Conservation (phyloP, 2,329 filamentous ascomycete species). For the Bimuria novae-zelandiae region DNA sequence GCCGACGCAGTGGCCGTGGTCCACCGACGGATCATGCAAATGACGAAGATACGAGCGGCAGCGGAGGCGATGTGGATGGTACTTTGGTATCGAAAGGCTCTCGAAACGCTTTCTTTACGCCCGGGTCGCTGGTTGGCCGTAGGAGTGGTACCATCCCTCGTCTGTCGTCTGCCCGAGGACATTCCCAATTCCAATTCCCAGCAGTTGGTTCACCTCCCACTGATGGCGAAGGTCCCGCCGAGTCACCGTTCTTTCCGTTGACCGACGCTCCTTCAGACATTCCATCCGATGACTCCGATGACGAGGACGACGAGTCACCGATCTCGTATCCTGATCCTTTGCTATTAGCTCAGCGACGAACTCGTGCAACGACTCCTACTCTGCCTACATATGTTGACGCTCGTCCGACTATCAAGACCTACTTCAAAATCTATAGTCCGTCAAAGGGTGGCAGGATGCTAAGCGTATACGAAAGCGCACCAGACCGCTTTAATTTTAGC, state of each 20-base stretch:
- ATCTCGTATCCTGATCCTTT: slow-evolving; percentile 33
- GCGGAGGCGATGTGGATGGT: slow-evolving; percentile 51
- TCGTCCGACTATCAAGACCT: slow-evolving; percentile 62
- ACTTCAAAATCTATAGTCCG: slow-evolving; percentile 66
- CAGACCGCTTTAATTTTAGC: slow-evolving; percentile 63
- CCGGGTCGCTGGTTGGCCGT: slow-evolving; percentile 23
- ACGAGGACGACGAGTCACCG: slow-evolving; percentile 32
- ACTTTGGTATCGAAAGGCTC: slow-evolving; percentile 35
- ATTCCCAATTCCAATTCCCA: slow-evolving; percentile 21
- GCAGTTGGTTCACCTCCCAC: slow-evolving; percentile 19
- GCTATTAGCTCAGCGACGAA: slow-evolving; percentile 24
- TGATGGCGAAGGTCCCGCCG: slow-evolving; percentile 16
- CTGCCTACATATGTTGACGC: slow-evolving; percentile 60
- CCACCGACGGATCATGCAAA: slow-evolving; percentile 28
- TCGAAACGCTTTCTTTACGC: slow-evolving; percentile 29
- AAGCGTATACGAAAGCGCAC: slow-evolving; percentile 62
- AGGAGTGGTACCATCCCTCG: slow-evolving; percentile 21
- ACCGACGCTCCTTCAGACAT: slow-evolving; percentile 26
- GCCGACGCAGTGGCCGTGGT: slow-evolving; percentile 32
- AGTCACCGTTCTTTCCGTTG: slow-evolving; percentile 27
- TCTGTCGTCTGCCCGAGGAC: slow-evolving; percentile 16
- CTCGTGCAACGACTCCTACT: slow-evolving; percentile 41
- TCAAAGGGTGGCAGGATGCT: slow-evolving; percentile 62
- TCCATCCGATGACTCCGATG: slow-evolving; percentile 31
- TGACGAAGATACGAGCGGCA: slow-evolving; percentile 52